Evolutionary conservation across 495 filamentous ascomycete genomes (phyloP), one percentile per base, ranked within the genome.

Genomic region (Aspergillus taichungensis): DNA sequence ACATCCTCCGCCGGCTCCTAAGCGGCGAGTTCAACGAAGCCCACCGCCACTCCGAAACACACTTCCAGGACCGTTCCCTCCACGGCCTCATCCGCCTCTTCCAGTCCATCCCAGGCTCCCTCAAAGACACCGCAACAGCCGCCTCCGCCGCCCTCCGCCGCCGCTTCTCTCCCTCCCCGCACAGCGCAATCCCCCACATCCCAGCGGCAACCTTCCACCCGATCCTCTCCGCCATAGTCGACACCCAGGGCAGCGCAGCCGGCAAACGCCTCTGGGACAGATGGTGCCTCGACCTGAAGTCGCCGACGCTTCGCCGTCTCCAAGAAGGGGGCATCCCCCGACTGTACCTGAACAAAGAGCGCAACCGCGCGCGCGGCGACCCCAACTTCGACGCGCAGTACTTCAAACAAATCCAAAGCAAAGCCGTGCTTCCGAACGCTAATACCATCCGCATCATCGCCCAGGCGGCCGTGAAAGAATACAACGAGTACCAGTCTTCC

Each of bases 161-260:
- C 32, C n/a, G 30, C 47, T 47, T 46, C 57, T 39, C 43, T 18
- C 33, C 42, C 24, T 40, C 29, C 34, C 29, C 51, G 12, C 55
- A 39, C 12, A 49, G 55, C 33, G 47, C 44, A 13, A 27, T 62
- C 34, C 45, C 55, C 13, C 53, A 56, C 43, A 56, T 71, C 31
- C 59, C 69, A 8, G 30, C 61, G 0, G 40, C 50, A 6, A 56
- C 72, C 14, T 81, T 81, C 60, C 68, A 77, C 45, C 40, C 45
- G 8, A 39, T 80, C 29, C 60, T 81, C 11, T 52, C 64, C 12
- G 71, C 68, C 10, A 42, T 79, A 6, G 68, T 73, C n/a, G 66
- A 77, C 30, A 48, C 52, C 0, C 56, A 64, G 32, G 75, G 77
- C 38, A 69, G 68, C 41, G 30, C 47, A 13, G 55, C 53, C 37